These are phyloP conservation scores for Ceriops tagal DNA, from an alignment of 345 rosid genomes.

Conservation along the genomic window DNA sequence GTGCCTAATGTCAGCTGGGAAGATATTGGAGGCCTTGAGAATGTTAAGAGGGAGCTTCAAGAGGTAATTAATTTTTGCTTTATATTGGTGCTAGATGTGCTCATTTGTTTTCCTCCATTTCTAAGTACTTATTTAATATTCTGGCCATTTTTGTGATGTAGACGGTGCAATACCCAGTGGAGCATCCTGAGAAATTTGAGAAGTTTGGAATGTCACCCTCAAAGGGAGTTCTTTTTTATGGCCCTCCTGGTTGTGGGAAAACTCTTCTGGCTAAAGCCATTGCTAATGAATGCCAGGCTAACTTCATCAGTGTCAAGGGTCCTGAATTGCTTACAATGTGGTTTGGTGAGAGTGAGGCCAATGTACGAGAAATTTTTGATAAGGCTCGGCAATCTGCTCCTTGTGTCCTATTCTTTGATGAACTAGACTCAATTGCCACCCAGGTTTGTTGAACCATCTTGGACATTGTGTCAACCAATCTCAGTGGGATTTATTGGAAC, in stretches of 20 bases:
- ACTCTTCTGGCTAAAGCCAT: conserved; percentile 24
- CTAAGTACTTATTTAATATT: too few relatives aligned
- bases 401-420: conserved; percentile 23
- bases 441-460: conserved; percentile 8
- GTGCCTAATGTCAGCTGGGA: conserved; percentile 23
- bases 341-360: conserved; percentile 28
- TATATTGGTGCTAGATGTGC: not conserved
- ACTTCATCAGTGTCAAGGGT: conserved; percentile 23
- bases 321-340: conserved; percentile 26
- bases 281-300: conserved; percentile 25
- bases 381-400: conserved; percentile 25
- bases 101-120: not conserved
- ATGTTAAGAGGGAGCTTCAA: conserved; percentile 26
- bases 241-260: conserved; percentile 25
- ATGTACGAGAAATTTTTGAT: conserved; percentile 19
- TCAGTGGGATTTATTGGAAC: too few relatives aligned
- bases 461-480: not conserved
- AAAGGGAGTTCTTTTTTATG: conserved; percentile 23
- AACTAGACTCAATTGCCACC: conserved; percentile 21
- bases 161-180: conserved; percentile 27
- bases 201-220: conserved; percentile 27
- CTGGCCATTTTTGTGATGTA: not conserved
- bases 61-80: conserved; percentile 11
- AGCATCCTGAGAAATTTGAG: conserved; percentile 23
- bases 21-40: conserved; percentile 23